These are phyloP conservation scores for Phytophthora kernoviae DNA, from an alignment of 352 stramenopile genomes.

Conservation along the genomic window DNA sequence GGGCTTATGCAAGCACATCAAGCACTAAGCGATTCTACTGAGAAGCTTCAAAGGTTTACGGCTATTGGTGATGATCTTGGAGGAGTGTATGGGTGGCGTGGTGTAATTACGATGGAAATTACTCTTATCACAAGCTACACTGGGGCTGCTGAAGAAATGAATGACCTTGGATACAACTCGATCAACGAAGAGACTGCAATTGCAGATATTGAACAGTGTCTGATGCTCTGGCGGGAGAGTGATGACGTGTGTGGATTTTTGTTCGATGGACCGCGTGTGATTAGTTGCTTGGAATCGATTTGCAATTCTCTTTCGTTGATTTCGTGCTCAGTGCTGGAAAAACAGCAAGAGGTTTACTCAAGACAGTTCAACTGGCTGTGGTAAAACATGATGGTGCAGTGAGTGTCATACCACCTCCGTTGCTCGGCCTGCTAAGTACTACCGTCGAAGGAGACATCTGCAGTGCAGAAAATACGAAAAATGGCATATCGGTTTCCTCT, in stretches of 20 bases:
- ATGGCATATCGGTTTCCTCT: not conserved
- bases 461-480: not conserved
- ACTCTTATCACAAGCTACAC: conserved; percentile 43
- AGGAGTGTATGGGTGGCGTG: conserved; percentile 62
- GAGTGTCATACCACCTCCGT: conserved; percentile 22
- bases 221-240: conserved; percentile 38
- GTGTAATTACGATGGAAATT: conserved; percentile 65
- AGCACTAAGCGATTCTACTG: conserved; percentile 27
- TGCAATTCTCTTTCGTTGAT: conserved; percentile 62
- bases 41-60: conserved; percentile 13
- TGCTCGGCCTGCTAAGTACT: conserved; percentile 30
- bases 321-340: conserved; percentile 53
- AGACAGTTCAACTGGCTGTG: conserved; percentile 22
- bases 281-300: conserved; percentile 54
- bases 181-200: conserved; percentile 45
- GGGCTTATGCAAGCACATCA: conserved; percentile 31
- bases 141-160: conserved; percentile 1
- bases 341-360: conserved; percentile 40
- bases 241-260: conserved; percentile 16
- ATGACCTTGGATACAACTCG: conserved; percentile 4
- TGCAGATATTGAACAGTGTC: conserved; percentile 53
- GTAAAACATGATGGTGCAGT: not conserved
- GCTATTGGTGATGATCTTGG: conserved; percentile 40
- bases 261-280: conserved; percentile 39
- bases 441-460: conserved; percentile 4